Percentiles rank a stretch among this genome's conserved stretches.
These are phyloP conservation scores for Novymonas esmeraldas DNA, from an alignment of 208 protist species.

Conservation along the genomic window DNA sequence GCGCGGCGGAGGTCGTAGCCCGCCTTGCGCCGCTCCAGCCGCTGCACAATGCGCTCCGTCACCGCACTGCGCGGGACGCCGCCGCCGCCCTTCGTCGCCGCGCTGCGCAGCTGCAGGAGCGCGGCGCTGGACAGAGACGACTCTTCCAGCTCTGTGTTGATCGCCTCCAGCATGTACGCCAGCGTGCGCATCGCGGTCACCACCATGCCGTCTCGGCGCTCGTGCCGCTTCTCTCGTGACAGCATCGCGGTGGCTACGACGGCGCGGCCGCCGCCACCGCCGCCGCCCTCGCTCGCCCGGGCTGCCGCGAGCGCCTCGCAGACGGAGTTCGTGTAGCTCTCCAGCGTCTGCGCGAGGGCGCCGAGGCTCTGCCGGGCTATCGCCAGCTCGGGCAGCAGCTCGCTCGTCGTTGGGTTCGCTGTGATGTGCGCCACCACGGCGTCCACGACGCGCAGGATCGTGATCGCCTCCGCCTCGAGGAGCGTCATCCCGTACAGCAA, in stretches of 20 bases:
- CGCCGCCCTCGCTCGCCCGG: conserved; percentile 13
- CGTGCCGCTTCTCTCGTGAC: conserved; percentile 37
- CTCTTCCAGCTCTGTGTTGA: conserved; percentile 73
- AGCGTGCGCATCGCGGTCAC: conserved; percentile 47
- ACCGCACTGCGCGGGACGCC: conserved; percentile 28
- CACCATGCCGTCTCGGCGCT: conserved; percentile 66
- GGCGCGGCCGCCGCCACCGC: neutral
- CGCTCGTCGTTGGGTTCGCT: conserved; percentile 30
- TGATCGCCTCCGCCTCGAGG: conserved; percentile 77
- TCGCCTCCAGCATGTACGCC: conserved; percentile 77
- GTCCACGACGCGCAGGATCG: conserved; percentile 59
- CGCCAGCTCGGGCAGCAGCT: conserved; percentile 31
- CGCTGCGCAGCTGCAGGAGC: conserved; percentile 32
- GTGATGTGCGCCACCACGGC: conserved; percentile 42
- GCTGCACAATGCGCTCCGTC: conserved; percentile 64
- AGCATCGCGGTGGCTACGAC: conserved; percentile 5
- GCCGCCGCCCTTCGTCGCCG: conserved; percentile 32
- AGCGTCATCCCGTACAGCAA: conserved; percentile 66
- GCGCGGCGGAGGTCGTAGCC: conserved; percentile 44
- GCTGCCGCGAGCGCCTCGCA: conserved; percentile 33
- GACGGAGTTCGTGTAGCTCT: conserved; percentile 28
- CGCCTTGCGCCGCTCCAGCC: conserved; percentile 60
- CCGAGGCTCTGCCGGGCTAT: conserved; percentile 12
- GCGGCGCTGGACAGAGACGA: conserved; percentile 37
- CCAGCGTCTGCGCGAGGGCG: conserved; percentile 27